Base-by-base conservation (phyloP, 306 rosid species). In the Lathyrus tuberosus region DNA sequence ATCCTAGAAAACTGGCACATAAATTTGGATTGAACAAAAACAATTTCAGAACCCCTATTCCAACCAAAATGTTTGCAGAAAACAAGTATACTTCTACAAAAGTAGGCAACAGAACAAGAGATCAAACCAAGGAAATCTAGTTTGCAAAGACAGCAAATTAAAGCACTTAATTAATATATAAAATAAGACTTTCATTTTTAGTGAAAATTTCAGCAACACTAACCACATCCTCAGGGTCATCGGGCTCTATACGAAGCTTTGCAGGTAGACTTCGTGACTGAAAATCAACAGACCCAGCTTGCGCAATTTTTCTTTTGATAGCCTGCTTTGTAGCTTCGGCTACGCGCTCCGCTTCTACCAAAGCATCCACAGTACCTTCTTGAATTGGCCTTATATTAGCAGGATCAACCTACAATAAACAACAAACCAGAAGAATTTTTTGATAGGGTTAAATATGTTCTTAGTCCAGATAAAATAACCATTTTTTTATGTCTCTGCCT, bases 271-370 rank as follows among this genome's bases (percentile, higher is more conserved):
- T 90, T 63, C 95, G 83, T 10, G 96, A 87, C 66, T 94, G 97
- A 59, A 87, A 71, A 71, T 87, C 99, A 62, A 91, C 68, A 66
- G 96, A 87, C 71, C 86, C 97, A 65, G 99, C 96, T 78, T 88
- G 97, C 0, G 91, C 96, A 78, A 94, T 91, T 83, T 94, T 94
- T 51, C 96, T 87, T 77, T 91, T 91, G 73, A 94, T 87, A 60
- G 96, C 97, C 80, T 87, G 97, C 64, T 94, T 94, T 70, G 99
- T 94, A 58, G 97, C 98, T 85, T 94, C 97, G 49, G 99, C 98
- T 77, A 87, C 87, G 73, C 80, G 88, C 78, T 94, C 97, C 40
- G 97, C 99, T 84, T 94, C 97, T 75, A 86, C 71, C 80, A 94
- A 83, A 49, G 99, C 71, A 84, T 91, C 72, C 46, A 88, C 89